Conservation (phyloP, 305 asterid species). For the Coffea humblotiana region DNA sequence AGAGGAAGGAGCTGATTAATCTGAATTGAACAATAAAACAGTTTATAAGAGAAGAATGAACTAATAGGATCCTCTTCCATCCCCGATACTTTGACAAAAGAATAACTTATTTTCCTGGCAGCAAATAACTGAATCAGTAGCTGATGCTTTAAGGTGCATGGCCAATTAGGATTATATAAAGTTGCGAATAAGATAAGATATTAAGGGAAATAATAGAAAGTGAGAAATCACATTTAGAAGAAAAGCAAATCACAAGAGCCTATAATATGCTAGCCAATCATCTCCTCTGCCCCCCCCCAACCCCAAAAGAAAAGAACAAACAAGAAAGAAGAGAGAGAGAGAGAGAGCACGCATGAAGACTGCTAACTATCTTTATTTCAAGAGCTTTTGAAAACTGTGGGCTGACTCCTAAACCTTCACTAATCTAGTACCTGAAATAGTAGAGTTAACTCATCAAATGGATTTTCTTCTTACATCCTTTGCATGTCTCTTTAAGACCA, state of each 20-base stretch:
- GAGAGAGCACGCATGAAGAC: not conserved
- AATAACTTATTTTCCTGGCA: not conserved
- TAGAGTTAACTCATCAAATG: not conserved
- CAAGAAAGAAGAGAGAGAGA: not conserved
- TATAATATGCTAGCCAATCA: not conserved
- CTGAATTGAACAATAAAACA: constrained; percentile 42
- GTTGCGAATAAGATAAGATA: not conserved
- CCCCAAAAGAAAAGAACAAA: too few relatives aligned
- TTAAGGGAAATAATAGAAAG: not conserved
- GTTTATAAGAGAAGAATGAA: not conserved
- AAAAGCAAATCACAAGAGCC: not conserved
- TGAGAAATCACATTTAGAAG: not conserved
- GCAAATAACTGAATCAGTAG: not conserved
- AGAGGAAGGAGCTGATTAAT: constrained; percentile 82
- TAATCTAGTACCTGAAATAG: not conserved
- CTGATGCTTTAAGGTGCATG: not conserved
- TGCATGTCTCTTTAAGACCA: not conserved
- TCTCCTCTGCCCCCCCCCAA: not conserved
- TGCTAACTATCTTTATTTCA: not conserved
- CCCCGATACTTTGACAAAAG: not conserved
- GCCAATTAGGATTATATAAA: not conserved
- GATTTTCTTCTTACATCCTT: not conserved
- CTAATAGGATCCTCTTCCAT: not conserved
- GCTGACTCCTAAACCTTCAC: not conserved
- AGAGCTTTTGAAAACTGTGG: not conserved